Conservation (phyloP, 1,284 basidiomycete genomes). For the Cryptococcus wingfieldii region DNA sequence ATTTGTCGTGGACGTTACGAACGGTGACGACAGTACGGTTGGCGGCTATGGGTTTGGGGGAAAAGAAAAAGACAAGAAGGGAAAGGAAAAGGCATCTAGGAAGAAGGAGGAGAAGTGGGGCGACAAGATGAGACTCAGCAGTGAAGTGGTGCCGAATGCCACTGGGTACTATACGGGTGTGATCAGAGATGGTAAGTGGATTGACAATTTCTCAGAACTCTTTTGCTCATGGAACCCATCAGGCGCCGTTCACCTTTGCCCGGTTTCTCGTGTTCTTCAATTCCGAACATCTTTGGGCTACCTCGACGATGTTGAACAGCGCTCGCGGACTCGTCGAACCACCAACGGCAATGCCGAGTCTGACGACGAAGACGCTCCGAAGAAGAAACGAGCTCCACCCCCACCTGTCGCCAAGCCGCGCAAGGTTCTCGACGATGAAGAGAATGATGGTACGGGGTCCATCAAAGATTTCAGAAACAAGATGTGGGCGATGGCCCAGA, state of each 20-base stretch:
- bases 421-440: conserved; percentile 30
- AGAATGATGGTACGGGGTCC: conserved; percentile 44
- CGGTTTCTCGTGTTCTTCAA: conserved; percentile 37
- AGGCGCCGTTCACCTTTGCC: conserved; percentile 47
- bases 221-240: background rate
- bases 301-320: conserved; percentile 37
- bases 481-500: conserved; percentile 38
- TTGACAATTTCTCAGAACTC: background rate
- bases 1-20: conserved; percentile 27
- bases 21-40: conserved; percentile 22
- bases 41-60: conserved; percentile 27
- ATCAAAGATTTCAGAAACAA: conserved; percentile 48
- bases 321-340: conserved; percentile 15
- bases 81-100: conserved; percentile 13
- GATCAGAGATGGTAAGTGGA: conserved; percentile 38
- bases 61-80: conserved; percentile 25
- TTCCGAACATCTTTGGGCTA: conserved; percentile 44
- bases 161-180: conserved; percentile 41
- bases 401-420: conserved; percentile 4
- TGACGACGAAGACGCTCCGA: conserved; percentile 14
- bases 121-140: conserved; percentile 44
- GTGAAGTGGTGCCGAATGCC: conserved; percentile 37
- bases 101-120: conserved; percentile 39
- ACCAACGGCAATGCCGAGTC: conserved; percentile 10
- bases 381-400: conserved; percentile 9